phyloP scores from a whole-genome alignment of 192 early-diverging fungal genomes.

The Linnemannia hyalina region DNA sequence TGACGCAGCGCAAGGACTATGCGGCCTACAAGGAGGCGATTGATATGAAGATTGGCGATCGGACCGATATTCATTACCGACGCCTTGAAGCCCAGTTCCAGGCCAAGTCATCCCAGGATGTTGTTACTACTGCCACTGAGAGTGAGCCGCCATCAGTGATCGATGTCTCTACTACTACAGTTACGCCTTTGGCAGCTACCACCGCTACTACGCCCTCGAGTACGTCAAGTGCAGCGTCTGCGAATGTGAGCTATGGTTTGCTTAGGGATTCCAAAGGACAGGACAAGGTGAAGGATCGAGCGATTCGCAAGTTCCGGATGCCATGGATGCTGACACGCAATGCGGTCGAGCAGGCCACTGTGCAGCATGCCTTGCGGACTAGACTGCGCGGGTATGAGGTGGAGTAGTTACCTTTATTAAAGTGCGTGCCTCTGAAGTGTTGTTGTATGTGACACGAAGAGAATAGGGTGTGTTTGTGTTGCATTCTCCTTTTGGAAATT shows the following conservation, averaged over 20 bases:
- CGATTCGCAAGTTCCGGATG: not conserved
- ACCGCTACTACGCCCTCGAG: not conserved
- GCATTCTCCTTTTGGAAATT: not conserved
- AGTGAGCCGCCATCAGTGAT: not conserved
- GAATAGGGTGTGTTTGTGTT: not conserved
- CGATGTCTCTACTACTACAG: not conserved
- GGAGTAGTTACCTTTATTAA: not conserved
- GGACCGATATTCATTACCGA: not conserved
- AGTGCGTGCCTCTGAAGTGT: not conserved
- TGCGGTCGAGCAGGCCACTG: not conserved
- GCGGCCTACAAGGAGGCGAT: not conserved
- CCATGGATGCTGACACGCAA: slow-evolving; percentile 11
- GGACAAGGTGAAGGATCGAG: not conserved
- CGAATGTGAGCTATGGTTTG: not conserved
- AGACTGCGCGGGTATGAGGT: slow-evolving; percentile 10
- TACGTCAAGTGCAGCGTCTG: not conserved
- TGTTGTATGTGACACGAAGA: not conserved
- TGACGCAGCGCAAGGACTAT: not conserved
- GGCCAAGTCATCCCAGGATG: not conserved
- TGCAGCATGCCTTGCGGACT: slow-evolving; percentile 4
- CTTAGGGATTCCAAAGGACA: not conserved
- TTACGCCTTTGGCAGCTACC: not conserved
- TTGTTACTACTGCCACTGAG: not conserved
- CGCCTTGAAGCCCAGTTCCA: slow-evolving; percentile 1
- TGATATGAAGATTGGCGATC: slow-evolving; percentile 1